Evolutionary conservation across 2,329 filamentous ascomycete genomes (phyloP).

Genomic region (Rosellinia necatrix): DNA sequence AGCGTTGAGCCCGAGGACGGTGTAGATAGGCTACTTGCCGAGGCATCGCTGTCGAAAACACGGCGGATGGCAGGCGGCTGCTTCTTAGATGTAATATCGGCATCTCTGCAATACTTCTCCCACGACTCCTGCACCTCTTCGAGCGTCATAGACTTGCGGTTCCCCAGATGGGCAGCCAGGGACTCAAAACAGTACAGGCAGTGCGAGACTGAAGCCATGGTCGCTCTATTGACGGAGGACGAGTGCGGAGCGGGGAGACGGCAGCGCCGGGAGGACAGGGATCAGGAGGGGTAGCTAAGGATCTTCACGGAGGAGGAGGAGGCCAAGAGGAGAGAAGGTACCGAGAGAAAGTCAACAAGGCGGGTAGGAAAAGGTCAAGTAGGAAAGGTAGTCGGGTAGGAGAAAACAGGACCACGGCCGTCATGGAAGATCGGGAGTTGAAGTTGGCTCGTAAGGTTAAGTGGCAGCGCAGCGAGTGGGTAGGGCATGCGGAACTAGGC

Average conservation of each 20-base stretch:
- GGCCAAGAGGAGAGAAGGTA: not conserved
- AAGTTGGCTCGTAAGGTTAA: too few relatives aligned
- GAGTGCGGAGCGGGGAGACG: not conserved
- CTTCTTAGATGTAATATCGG: slow-evolving; percentile 36
- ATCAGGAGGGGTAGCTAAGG: not conserved
- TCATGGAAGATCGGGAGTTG: not conserved
- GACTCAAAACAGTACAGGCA: slow-evolving; percentile 94
- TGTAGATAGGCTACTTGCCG: slow-evolving; percentile 36
- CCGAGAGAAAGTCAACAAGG: not conserved
- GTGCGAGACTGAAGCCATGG: slow-evolving; percentile 70
- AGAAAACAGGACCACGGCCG: not conserved
- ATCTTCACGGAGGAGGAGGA: not conserved
- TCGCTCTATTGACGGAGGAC: slow-evolving; percentile 68
- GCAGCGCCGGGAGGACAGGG: not conserved
- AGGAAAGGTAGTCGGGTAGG: too few relatives aligned
- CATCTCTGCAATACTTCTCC: slow-evolving; percentile 44
- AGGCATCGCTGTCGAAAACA: slow-evolving; percentile 34
- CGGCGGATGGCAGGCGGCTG: slow-evolving; percentile 37
- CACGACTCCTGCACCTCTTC: slow-evolving; percentile 71
- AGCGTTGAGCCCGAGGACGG: slow-evolving; percentile 41
- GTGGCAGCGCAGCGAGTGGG: too few relatives aligned
- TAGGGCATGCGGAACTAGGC: too few relatives aligned
- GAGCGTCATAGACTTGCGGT: slow-evolving; percentile 69
- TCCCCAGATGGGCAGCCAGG: slow-evolving; percentile 75
- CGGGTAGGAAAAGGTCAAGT: not conserved